Conservation (phyloP, 495 filamentous ascomycete genomes). For the Neurospora terricola region DNA sequence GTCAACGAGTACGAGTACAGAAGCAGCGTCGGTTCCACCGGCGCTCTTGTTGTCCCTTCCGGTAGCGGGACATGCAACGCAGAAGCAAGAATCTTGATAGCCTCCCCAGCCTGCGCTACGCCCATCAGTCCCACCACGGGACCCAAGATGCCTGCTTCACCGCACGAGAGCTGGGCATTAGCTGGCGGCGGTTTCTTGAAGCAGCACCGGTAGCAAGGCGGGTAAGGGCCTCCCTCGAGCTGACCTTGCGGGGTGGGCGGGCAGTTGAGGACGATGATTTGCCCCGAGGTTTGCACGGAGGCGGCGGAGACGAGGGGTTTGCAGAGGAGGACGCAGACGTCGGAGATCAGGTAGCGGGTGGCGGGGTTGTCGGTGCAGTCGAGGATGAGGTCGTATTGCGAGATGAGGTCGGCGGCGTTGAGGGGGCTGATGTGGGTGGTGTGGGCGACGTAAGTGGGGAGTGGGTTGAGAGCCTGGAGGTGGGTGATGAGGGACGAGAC, state of each 20-base stretch:
- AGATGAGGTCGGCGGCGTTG: constrained; percentile 54
- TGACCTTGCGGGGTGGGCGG: constrained; percentile 40
- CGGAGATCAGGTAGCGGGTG: constrained; percentile 86
- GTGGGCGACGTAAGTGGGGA: constrained; percentile 52
- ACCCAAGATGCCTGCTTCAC: constrained; percentile 84
- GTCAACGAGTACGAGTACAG: constrained; percentile 57
- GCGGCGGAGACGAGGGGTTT: constrained; percentile 85
- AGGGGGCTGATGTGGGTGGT: constrained; percentile 49
- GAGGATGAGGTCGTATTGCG: constrained; percentile 69
- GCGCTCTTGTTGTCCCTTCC: constrained; percentile 3
- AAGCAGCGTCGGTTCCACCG: constrained; percentile 43
- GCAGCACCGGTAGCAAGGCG: constrained; percentile 89
- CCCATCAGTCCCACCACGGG: constrained; percentile 94
- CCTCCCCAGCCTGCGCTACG: constrained; percentile 78
- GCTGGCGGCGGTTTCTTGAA: constrained; percentile 81
- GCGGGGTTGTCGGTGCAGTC: constrained; percentile 93
- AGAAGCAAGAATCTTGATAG: constrained; percentile 66
- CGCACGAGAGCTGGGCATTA: constrained; percentile 67
- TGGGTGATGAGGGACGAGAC: constrained; percentile 67
- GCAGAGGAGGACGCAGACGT: constrained; percentile 65
- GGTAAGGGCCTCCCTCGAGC: constrained; percentile 21
- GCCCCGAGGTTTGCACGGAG: constrained; percentile 76
- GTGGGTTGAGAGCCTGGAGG: constrained; percentile 58
- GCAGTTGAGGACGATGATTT: constrained; percentile 74
- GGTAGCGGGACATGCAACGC: constrained; percentile 15